Percentiles rank a stretch among this genome's conserved stretches.
Conservation (phyloP, 371 early-diverging fungal species). For the Haplosporangium sp. region DNA sequence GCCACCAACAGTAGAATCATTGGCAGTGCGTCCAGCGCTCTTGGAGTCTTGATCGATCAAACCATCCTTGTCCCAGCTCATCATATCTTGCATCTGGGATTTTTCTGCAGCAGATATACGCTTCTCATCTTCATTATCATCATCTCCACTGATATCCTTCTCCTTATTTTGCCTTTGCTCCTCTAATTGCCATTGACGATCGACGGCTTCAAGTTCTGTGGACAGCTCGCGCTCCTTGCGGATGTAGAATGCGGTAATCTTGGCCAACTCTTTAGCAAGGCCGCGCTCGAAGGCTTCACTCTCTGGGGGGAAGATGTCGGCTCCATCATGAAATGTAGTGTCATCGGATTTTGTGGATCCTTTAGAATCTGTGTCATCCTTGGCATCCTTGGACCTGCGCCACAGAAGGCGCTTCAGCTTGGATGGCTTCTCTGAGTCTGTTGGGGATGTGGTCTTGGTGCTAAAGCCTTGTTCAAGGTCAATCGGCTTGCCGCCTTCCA, state of each 20-base stretch:
- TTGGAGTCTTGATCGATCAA: constrained; percentile 34
- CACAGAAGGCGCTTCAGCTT: constrained; percentile 27
- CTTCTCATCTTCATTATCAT: constrained; percentile 13
- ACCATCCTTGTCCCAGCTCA: constrained; percentile 52
- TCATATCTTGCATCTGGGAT: constrained; percentile 41
- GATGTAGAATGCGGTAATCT: constrained; percentile 83
- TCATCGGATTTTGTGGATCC: constrained; percentile 21
- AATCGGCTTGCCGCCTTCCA: constrained; percentile 25
- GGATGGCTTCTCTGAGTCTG: constrained; percentile 22
- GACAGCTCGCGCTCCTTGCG: constrained; percentile 86
- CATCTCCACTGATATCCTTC: constrained; percentile 11
- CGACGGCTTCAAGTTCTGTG: constrained; percentile 65
- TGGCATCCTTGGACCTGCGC: constrained; percentile 3
- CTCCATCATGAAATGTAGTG: constrained; percentile 28
- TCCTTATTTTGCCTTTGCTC: constrained; percentile 41
- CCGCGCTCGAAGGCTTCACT: constrained; percentile 50
- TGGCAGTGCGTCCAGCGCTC: constrained; percentile 12
- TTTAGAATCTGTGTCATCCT: constrained; percentile 11
- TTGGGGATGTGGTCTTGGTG: not conserved
- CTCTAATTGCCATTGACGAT: constrained; percentile 53
- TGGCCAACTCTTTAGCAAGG: constrained; percentile 82
- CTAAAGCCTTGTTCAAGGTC: constrained; percentile 38
- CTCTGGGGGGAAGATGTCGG: constrained; percentile 53
- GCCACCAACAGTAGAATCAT: constrained; percentile 37
- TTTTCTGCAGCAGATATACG: constrained; percentile 32